Evolutionary conservation across 805 yeast species (phyloP).

Genomic region (Grigorovia yakushimaensis): DNA sequence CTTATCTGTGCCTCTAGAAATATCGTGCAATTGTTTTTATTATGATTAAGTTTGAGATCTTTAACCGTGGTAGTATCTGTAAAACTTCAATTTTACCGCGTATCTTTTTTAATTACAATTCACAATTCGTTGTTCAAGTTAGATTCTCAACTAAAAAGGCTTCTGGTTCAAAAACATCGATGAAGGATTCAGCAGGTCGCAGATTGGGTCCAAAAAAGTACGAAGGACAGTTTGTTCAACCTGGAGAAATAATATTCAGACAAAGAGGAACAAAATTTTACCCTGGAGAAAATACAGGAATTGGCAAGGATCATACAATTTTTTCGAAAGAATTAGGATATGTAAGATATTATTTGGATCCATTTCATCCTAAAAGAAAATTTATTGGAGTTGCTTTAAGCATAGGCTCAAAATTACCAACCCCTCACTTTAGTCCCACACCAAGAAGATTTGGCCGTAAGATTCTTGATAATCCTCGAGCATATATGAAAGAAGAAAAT

Average conservation of each 20-base stretch:
- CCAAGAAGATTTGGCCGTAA: conserved; percentile 78
- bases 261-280: conserved; percentile 92
- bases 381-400: conserved; percentile 80
- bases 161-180: conserved; percentile 88
- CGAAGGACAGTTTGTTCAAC: conserved; percentile 62
- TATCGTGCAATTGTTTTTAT: too few relatives aligned
- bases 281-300: conserved; percentile 86
- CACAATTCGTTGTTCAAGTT: conserved; percentile 29
- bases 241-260: conserved; percentile 83
- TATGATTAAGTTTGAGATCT: too few relatives aligned
- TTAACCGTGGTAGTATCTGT: too few relatives aligned
- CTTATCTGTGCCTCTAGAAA: too few relatives aligned
- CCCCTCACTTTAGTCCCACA: conserved; percentile 85
- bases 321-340: conserved; percentile 88
- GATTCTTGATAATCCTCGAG: conserved; percentile 33
- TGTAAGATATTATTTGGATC: conserved; percentile 85
- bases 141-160: conserved; percentile 92
- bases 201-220: conserved; percentile 83
- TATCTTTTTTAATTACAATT: not conserved
- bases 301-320: conserved; percentile 90
- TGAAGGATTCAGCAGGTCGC: conserved; percentile 91
- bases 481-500: conserved; percentile 49
- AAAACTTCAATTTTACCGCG: too few relatives aligned
- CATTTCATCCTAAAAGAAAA: conserved; percentile 89
- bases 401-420: conserved; percentile 59